Conservation (phyloP, 495 filamentous ascomycete species). For the Xylaria curta region DNA sequence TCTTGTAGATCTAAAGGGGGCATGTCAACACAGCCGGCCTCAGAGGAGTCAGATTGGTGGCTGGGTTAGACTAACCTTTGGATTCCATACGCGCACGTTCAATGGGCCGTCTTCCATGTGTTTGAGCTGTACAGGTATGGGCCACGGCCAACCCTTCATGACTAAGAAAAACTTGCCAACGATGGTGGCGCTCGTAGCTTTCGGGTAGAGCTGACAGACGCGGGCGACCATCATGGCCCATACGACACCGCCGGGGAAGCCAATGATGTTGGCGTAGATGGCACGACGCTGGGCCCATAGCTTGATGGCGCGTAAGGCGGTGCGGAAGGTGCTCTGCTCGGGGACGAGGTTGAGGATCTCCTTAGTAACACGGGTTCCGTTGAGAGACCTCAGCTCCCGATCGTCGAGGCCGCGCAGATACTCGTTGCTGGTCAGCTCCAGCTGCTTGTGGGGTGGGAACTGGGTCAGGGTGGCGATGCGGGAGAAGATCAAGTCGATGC, state of each 20-base stretch:
- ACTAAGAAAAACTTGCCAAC: constrained; percentile 93
- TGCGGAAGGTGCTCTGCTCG: constrained; percentile 83
- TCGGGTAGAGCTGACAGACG: constrained; percentile 96
- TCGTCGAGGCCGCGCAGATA: constrained; percentile 87
- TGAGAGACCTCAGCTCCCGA: constrained; percentile 82
- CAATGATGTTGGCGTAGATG: constrained; percentile 93
- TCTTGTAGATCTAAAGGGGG: constrained; percentile 70
- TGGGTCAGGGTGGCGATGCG: constrained; percentile 71
- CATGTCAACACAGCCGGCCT: constrained; percentile 8
- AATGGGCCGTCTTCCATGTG: constrained; percentile 82
- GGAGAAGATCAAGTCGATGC: constrained; percentile 93
- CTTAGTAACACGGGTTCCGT: constrained; percentile 91
- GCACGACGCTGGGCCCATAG: constrained; percentile 93
- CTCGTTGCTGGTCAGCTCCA: constrained; percentile 77
- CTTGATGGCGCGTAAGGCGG: constrained; percentile 89
- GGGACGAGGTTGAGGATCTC: constrained; percentile 90
- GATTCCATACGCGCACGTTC: constrained; percentile 91
- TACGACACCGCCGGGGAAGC: constrained; percentile 94
- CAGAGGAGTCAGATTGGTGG: background rate
- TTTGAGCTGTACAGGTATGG: constrained; percentile 87
- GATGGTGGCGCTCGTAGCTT: constrained; percentile 82
- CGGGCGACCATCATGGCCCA: constrained; percentile 97
- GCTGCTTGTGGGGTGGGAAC: constrained; percentile 69
- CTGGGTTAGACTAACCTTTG: constrained; percentile 63
- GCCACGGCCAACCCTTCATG: constrained; percentile 92